Base-by-base conservation (phyloP, 2,329 filamentous ascomycete genomes). In the Rasamsonia emersonii region DNA sequence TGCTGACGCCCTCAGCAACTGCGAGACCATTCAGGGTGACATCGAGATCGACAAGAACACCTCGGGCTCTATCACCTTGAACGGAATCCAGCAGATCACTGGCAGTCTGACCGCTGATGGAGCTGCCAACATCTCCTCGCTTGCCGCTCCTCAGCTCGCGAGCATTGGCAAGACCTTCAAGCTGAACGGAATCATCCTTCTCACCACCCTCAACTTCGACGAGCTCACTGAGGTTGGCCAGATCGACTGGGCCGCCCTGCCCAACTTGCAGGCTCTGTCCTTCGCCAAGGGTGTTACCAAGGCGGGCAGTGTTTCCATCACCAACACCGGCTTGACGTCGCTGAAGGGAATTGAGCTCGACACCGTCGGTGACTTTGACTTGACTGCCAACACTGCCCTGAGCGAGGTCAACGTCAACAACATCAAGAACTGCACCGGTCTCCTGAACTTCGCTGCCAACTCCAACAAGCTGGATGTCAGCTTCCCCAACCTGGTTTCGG, bases 371-470 rank as follows among this genome's bases (percentile, higher is more conserved):
- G 70, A 67, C 45, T 75, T 98, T 57, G 70, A 83, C 59, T 81
- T 98, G 63, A 81, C 84, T 73, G 94, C 94, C 79, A 96, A 96
- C 77, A 67, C 67, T 40, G 79, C 81, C 55, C 72, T 98, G 48
- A 75, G 73, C 54, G 70, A 68, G 40, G 83, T 93, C 67, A 74
- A 75, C 54, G 61, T 67, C 44, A 83, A 86, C 61, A 74, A 82
- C 56, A 71, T 96, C 37, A 71, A 71, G 58, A 89, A 83, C 65
- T 74, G 94, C 49, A 81, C 73, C 44, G 69, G 73, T 35, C 60
- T 70, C 28, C 67, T 95, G 32, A 77, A 73, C 51, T 77, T 98
- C 55, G 75, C 78, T 49, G 78, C 80, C 68, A 98, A 98, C 70
- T 80, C 81, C 53, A 65, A 73, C 44, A 69, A 77, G 44, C 73